phyloP scores from a whole-genome alignment of 768 basidiomycete genomes.

The Leucocoprinus birnbaumii region DNA sequence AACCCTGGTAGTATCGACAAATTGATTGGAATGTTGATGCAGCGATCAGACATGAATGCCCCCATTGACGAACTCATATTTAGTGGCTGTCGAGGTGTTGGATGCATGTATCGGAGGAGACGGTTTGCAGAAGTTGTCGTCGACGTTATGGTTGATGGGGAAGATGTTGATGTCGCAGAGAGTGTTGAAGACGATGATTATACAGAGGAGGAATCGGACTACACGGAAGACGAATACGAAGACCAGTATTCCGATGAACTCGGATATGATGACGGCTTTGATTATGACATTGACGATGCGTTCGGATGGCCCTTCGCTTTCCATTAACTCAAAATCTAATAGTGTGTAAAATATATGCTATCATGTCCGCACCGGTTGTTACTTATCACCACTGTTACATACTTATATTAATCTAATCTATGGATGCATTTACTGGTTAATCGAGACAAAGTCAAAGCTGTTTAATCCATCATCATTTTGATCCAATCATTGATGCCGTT shows the following conservation, averaged over 20 bases:
- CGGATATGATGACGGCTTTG: neutral
- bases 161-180: neutral
- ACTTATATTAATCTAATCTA: too few species aligned
- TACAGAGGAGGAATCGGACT: neutral
- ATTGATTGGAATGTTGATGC: constrained; percentile 1
- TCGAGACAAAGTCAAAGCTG: too few species aligned
- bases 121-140: constrained; percentile 3
- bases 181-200: neutral
- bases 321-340: too few species aligned
- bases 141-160: constrained; percentile 6
- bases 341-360: too few species aligned
- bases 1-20: neutral
- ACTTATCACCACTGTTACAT: too few species aligned
- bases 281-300: constrained; percentile 3
- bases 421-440: too few species aligned
- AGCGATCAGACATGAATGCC: constrained; percentile 2
- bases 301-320: neutral
- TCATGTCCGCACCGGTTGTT: too few species aligned
- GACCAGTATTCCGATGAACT: neutral
- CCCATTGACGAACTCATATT: constrained; percentile 3
- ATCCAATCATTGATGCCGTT: too few species aligned
- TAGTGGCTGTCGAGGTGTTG: neutral
- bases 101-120: neutral
- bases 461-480: too few species aligned
- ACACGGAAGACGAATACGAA: neutral